Evolutionary conservation across 192 early-diverging fungal species (phyloP).

Genomic region (Coemansia sp.): DNA sequence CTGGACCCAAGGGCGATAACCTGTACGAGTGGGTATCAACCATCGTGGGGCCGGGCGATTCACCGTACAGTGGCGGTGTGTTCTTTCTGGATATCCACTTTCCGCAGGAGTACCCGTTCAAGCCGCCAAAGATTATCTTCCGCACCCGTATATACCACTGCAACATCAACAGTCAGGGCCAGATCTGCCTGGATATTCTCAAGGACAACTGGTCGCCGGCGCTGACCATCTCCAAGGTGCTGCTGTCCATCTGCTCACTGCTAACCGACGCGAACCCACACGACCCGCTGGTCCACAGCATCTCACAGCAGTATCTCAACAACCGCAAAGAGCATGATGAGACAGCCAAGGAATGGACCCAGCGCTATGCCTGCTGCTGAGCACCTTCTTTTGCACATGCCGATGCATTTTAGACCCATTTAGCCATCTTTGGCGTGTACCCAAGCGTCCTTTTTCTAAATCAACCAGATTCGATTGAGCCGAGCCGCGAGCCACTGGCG

Average conservation of each 20-base stretch:
- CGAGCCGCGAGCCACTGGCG: too few species aligned
- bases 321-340: constrained; percentile 84
- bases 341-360: constrained; percentile 90
- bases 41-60: constrained; percentile 82
- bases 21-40: constrained; percentile 96
- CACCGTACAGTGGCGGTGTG: constrained; percentile 85
- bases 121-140: constrained; percentile 91
- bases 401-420: too few species aligned
- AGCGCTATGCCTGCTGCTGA: constrained; percentile 62
- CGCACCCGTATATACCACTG: constrained; percentile 95
- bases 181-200: constrained; percentile 90
- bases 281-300: constrained; percentile 88
- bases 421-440: too few species aligned
- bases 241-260: constrained; percentile 90
- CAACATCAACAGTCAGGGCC: constrained; percentile 89
- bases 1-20: constrained; percentile 94
- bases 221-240: constrained; percentile 90
- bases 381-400: too few species aligned
- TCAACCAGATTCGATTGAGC: too few species aligned
- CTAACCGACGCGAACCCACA: constrained; percentile 93
- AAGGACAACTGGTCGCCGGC: constrained; percentile 99
- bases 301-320: constrained; percentile 83
- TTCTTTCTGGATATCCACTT: constrained; percentile 94
- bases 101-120: constrained; percentile 93
- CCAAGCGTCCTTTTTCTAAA: too few species aligned